Evolutionary conservation across 306 rosid species (phyloP).

Genomic region (Clitoria ternatea): DNA sequence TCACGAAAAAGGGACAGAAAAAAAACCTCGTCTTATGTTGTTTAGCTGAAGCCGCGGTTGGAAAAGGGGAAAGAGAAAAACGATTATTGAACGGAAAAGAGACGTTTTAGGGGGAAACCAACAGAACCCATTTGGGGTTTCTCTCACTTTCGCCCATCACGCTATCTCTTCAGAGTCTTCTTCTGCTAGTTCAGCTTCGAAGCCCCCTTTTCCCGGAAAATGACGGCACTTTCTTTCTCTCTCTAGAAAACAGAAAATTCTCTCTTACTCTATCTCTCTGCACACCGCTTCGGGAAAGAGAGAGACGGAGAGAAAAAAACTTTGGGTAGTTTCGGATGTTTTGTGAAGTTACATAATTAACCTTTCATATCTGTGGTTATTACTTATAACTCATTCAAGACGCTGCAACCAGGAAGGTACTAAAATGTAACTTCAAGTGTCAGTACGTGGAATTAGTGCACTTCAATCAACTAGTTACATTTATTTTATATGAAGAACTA

Average conservation of each 20-base stretch:
- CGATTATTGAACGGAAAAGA: not conserved
- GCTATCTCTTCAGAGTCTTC: not conserved
- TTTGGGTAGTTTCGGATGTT: not conserved
- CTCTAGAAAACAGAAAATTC: constrained; percentile 4
- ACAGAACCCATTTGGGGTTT: not conserved
- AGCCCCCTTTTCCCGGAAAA: not conserved
- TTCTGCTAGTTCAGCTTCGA: not conserved
- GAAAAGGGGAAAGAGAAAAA: not conserved
- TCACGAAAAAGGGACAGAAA: constrained; percentile 1
- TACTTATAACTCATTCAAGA: too few relatives aligned
- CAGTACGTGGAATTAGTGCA: too few relatives aligned
- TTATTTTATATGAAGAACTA: too few relatives aligned
- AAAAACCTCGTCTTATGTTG: not conserved
- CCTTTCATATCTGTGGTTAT: not conserved
- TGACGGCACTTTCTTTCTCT: constrained; percentile 19
- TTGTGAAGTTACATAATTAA: not conserved
- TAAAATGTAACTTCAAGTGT: too few relatives aligned
- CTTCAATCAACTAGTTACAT: too few relatives aligned
- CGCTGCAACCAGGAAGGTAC: too few relatives aligned
- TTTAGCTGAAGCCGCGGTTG: not conserved
- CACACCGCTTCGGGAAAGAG: not conserved
- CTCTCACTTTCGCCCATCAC: constrained; percentile 1
- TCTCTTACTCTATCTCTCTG: not conserved
- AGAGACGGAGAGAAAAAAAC: not conserved
- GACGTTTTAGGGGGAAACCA: constrained; percentile 3